Evolutionary conservation across 1,284 basidiomycete species (phyloP), one percentile per base, ranked within the genome.

Genomic region (Vanrija humicola): DNA sequence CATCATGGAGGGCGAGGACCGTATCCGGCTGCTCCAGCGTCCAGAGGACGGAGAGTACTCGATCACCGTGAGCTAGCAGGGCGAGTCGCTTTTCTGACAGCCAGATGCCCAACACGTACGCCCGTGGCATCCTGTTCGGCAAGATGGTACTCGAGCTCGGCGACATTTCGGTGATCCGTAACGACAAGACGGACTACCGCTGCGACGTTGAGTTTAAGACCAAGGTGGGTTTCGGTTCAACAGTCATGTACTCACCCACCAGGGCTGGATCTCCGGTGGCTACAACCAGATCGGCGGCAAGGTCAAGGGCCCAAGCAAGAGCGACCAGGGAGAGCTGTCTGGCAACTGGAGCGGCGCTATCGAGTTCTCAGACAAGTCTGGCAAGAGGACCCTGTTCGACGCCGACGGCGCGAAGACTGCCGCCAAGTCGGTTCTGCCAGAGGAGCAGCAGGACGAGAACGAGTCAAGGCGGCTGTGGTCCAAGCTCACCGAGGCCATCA

Each of bases 111-210:
- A 96, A 95, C 79, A 95, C 95, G 62, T 98, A 96, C 73, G 94
- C 94, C 19, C 84, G 95, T 44, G 95, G 96, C 1, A 98, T 98
- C 66, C 78, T 98, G 44, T 98, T 97, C 73, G 96, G 95, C 16
- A 95, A 93, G 81, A 97, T 99, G 93, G 87, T 98, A 18, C 81
- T 97, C 48, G 95, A 99, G 78, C 82, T 99, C 15, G 95, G 95
- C 9, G 95, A 98, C 77, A 83, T 84, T 28, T 91, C 90, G 68
- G 83, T 81, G n/a, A 89, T 93, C 54, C 84, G 84, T 76, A 94
- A 93, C 77, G 86, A 88, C 61, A 83, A 83, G 65, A 86, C 85
- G 48, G 85, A 86, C 28, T 77, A 92, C 59, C 79, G 75, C 45
- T 89, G 88, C 61, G 92, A 97, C 70, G 79, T 98, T 42, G 93